Conservation (phyloP, 2,329 filamentous ascomycete species). For the Dryadomyces quercivorus region DNA sequence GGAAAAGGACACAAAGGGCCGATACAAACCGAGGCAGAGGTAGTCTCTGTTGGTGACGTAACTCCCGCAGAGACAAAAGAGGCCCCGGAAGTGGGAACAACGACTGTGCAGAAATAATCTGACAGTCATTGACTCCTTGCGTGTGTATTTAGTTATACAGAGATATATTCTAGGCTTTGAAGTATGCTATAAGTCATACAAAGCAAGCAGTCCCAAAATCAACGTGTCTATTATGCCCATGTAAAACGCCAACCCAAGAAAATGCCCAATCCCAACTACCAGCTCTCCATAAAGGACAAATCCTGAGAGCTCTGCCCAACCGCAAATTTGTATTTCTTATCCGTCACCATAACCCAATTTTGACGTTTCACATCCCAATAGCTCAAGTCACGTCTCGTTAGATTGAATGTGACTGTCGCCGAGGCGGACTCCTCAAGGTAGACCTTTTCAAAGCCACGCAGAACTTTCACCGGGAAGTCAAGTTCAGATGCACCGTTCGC, state of each 20-base stretch:
- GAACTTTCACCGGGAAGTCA: constrained; percentile 33
- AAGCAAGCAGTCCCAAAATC: no score
- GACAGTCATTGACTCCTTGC: no score
- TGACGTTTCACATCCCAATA: constrained; percentile 38
- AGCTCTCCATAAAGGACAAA: constrained; percentile 8
- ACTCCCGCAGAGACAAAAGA: constrained; percentile 13
- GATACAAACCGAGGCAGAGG: constrained; percentile 9
- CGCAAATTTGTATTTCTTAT: constrained; percentile 9
- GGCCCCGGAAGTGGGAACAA: background rate
- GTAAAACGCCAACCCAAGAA: no score
- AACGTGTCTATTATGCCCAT: no score
- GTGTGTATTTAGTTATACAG: no score
- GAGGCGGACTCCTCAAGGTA: constrained; percentile 35
- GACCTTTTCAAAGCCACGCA: constrained; percentile 64
- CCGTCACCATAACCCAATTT: constrained; percentile 29
- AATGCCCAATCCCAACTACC: constrained; percentile 5
- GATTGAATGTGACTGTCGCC: constrained; percentile 28
- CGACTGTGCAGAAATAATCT: background rate
- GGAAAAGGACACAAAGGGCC: constrained; percentile 21
- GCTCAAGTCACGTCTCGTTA: constrained; percentile 39
- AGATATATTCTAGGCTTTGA: no score
- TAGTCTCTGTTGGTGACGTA: constrained; percentile 7
- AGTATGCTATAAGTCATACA: no score
- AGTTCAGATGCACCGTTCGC: constrained; percentile 5
- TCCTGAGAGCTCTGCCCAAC: constrained; percentile 14